Evolutionary conservation across 176 grass and related monocot species (phyloP).

Genomic region (Phyllostachys edulis): DNA sequence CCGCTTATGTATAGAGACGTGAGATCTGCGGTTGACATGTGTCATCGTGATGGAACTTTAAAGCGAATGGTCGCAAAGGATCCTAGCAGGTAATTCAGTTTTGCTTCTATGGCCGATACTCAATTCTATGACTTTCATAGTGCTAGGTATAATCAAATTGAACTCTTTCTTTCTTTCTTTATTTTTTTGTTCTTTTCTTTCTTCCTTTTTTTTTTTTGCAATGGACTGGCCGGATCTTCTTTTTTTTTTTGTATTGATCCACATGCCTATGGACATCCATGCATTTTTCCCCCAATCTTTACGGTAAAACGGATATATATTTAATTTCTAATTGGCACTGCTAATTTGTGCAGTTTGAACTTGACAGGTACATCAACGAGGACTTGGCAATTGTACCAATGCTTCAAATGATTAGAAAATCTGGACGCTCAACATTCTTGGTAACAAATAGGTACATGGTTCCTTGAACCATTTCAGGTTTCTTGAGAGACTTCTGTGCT

Average conservation of each 20-base stretch:
- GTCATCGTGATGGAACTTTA: slow-evolving; percentile 96
- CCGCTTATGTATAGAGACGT: slow-evolving; percentile 87
- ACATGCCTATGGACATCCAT: slow-evolving; percentile 15
- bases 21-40: slow-evolving; percentile 92
- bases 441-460: slow-evolving; percentile 84
- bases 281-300: not conserved
- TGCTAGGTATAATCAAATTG: slow-evolving; percentile 12
- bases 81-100: slow-evolving; percentile 68
- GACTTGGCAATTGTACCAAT: slow-evolving; percentile 89
- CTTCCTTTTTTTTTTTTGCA: not conserved
- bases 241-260: not conserved
- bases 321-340: slow-evolving; percentile 4
- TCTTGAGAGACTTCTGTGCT: not conserved
- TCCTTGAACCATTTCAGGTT: slow-evolving; percentile 1
- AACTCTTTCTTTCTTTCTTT: not conserved
- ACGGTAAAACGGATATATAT: not conserved
- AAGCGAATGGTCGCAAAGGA: slow-evolving; percentile 91
- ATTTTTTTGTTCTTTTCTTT: not conserved
- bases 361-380: slow-evolving; percentile 86
- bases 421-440: slow-evolving; percentile 83
- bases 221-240: not conserved
- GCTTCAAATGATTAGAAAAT: slow-evolving; percentile 92
- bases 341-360: slow-evolving; percentile 30
- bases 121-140: not conserved
- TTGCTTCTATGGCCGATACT: slow-evolving; percentile 9